Percentiles rank a stretch among this genome's conserved stretches.
phyloP scores from a whole-genome alignment of 139 green algal genomes.

The Chlorella sp. region DNA sequence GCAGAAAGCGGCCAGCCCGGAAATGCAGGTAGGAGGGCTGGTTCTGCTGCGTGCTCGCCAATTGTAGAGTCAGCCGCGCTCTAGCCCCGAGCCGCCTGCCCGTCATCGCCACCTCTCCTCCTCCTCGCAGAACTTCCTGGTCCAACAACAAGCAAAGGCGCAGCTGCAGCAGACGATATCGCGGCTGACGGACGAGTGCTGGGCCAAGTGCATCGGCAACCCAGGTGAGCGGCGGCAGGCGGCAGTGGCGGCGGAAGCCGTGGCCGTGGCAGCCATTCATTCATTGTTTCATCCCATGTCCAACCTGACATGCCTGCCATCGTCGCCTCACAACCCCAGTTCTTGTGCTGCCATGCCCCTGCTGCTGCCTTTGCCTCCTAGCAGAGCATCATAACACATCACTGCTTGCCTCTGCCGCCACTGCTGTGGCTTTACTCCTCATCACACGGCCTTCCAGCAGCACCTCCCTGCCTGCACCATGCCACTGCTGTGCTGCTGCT shows the following conservation, averaged over 20 bases:
- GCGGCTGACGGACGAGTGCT: slow-evolving; percentile 57
- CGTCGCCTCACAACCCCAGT: no score
- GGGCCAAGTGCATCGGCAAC: slow-evolving; percentile 50
- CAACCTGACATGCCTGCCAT: no score
- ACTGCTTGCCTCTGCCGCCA: no score
- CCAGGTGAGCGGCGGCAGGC: slow-evolving; percentile 11
- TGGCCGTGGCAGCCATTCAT: neutral
- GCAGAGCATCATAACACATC: no score
- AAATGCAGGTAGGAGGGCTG: neutral
- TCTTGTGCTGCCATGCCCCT: neutral
- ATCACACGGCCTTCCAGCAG: no score
- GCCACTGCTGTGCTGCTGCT: neutral
- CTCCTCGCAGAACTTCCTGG: slow-evolving; percentile 22
- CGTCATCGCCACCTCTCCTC: neutral
- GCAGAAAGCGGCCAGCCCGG: neutral
- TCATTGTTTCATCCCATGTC: neutral
- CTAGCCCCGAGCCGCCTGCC: neutral
- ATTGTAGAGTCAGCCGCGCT: neutral
- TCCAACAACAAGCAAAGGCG: slow-evolving; percentile 39
- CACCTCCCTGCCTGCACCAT: no score
- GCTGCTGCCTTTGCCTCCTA: no score
- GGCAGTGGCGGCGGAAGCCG: neutral
- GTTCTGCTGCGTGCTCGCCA: neutral
- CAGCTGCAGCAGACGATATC: slow-evolving; percentile 58
- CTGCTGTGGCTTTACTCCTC: no score